Evolutionary conservation across 2,329 filamentous ascomycete species (phyloP).

Genomic region (Clarireedia homoeocarpa): DNA sequence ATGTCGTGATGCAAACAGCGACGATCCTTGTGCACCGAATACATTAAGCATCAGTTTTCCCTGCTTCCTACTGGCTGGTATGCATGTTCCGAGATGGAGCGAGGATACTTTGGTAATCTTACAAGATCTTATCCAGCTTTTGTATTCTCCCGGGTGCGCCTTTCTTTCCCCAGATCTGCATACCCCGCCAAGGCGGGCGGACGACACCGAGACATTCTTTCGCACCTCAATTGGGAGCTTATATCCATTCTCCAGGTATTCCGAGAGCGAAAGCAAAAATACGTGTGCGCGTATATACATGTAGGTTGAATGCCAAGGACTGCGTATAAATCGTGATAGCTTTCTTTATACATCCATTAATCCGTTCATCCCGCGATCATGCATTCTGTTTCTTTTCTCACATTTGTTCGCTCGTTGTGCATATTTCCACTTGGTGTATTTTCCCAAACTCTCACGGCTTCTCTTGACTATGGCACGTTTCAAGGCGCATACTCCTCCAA

Average conservation of each 20-base stretch:
- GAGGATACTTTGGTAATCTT: no score
- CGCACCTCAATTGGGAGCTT: neutral
- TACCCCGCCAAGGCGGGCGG: neutral
- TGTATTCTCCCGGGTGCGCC: neutral
- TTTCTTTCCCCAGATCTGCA: neutral
- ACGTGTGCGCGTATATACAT: neutral
- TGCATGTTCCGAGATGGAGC: neutral
- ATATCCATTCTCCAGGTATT: neutral
- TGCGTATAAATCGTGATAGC: neutral
- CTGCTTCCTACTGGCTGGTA: constrained; percentile 1
- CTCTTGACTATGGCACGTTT: constrained; percentile 43
- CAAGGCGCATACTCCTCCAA: constrained; percentile 41
- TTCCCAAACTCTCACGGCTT: constrained; percentile 30
- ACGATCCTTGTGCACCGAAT: neutral
- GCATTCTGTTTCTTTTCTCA: neutral
- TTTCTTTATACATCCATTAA: neutral
- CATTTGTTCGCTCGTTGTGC: neutral
- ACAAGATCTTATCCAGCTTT: neutral
- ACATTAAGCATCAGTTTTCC: neutral
- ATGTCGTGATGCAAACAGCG: constrained; percentile 7
- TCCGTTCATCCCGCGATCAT: neutral
- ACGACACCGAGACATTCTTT: neutral
- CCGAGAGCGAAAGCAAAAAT: neutral
- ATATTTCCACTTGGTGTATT: constrained; percentile 1
- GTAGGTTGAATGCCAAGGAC: neutral